A percentile compares a stretch with the other conserved stretches of the same genome.
These are phyloP conservation scores for Huntiella decipiens DNA, from an alignment of 2,329 filamentous ascomycete species.

Conservation along the genomic window DNA sequence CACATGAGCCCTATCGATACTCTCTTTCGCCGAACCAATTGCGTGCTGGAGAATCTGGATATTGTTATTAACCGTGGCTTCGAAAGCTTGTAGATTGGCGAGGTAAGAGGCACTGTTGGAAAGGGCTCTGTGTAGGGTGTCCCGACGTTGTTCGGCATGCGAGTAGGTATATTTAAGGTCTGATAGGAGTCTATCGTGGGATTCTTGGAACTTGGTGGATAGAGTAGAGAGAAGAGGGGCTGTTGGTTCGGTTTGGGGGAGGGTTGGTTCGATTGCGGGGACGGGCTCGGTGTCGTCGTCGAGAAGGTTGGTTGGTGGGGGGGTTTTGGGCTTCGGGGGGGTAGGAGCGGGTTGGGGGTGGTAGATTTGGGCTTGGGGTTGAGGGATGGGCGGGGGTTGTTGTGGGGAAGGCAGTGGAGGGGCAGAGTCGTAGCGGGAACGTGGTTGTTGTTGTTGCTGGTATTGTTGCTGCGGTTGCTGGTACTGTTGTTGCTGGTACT, in stretches of 20 bases:
- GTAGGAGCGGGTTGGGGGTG: conserved; percentile 31
- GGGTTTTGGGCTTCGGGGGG: conserved; percentile 14
- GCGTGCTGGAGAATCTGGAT: too few species aligned
- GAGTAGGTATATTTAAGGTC: too few species aligned
- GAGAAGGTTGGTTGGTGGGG: conserved; percentile 21
- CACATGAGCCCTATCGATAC: conserved; percentile 12
- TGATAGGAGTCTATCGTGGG: too few species aligned
- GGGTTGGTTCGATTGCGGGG: conserved; percentile 78
- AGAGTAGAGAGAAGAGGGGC: too few species aligned
- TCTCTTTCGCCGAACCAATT: too few species aligned
- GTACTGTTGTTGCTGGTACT: background rate
- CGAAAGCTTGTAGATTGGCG: too few species aligned
- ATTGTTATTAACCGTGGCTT: too few species aligned
- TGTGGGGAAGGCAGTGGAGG: background rate
- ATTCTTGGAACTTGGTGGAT: too few species aligned
- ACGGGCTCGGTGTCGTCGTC: conserved; percentile 86
- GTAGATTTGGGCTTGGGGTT: conserved; percentile 21
- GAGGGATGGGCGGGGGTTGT: conserved; percentile 1
- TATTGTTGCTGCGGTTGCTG: background rate
- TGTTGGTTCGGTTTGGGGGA: conserved; percentile 43
- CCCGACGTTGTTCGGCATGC: too few species aligned
- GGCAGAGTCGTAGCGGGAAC: too few species aligned
- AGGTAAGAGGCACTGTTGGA: too few species aligned
- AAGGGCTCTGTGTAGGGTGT: too few species aligned
- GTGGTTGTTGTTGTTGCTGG: background rate